Evolutionary conservation across 768 basidiomycete genomes (phyloP).

Genomic region (Lactifluus subvellereus): DNA sequence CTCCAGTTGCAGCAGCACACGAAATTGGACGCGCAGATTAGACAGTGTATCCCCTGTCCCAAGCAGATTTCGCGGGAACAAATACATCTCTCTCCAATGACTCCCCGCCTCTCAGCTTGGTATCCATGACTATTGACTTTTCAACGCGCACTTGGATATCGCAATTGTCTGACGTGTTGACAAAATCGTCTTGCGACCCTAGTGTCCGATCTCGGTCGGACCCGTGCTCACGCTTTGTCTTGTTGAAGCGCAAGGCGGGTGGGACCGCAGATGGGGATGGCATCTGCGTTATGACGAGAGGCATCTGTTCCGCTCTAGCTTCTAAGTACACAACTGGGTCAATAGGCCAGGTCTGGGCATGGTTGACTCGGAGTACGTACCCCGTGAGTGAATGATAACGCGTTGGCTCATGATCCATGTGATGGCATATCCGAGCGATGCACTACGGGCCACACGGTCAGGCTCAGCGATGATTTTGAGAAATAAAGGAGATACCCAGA

Average conservation of each 20-base stretch:
- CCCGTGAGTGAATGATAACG: slow-evolving; percentile 33
- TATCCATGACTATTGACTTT: slow-evolving; percentile 3
- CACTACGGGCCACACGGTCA: slow-evolving; percentile 20
- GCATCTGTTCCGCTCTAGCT: slow-evolving; percentile 19
- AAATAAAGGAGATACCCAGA: slow-evolving; percentile 9
- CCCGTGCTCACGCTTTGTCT: not conserved
- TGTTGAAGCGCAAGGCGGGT: not conserved
- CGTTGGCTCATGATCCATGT: slow-evolving; percentile 36
- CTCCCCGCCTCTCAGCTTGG: not conserved
- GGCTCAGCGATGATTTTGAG: not conserved
- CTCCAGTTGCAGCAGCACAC: not conserved
- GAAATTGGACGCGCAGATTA: not conserved
- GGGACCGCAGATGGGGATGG: not conserved
- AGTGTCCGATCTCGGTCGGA: not conserved
- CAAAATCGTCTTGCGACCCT: not conserved
- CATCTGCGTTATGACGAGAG: not conserved
- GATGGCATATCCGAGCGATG: slow-evolving; percentile 31
- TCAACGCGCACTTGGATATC: slow-evolving; percentile 24
- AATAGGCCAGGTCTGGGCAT: not conserved
- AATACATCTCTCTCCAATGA: not conserved
- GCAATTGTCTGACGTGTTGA: slow-evolving; percentile 5
- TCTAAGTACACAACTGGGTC: slow-evolving; percentile 17
- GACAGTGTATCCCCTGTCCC: not conserved
- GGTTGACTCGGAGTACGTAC: slow-evolving; percentile 23
- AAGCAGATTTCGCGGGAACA: not conserved